These are phyloP conservation scores for Panaeolus cyanescens DNA, from an alignment of 768 basidiomycete genomes.

Conservation along the genomic window DNA sequence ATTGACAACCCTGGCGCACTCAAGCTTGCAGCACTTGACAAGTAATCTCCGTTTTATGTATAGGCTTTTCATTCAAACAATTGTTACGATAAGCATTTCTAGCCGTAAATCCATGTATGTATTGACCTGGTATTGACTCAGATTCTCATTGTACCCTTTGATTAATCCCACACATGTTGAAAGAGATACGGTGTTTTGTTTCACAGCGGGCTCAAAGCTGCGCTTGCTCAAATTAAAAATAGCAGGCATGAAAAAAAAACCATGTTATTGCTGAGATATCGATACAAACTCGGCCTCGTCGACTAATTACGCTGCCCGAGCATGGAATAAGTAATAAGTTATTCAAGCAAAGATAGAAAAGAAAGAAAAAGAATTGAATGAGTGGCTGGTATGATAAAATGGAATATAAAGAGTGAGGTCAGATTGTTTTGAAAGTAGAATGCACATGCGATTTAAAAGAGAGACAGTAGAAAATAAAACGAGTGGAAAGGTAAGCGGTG, in stretches of 20 bases:
- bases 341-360: too few species aligned
- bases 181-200: too few species aligned
- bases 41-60: slow-evolving; percentile 9
- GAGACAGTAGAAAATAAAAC: background rate
- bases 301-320: background rate
- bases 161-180: too few species aligned
- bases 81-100: too few species aligned
- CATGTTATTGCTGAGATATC: background rate
- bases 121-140: too few species aligned
- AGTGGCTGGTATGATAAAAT: background rate
- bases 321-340: background rate
- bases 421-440: background rate
- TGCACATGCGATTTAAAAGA: background rate
- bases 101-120: too few species aligned
- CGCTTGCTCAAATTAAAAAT: background rate
- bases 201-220: too few species aligned
- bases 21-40: slow-evolving; percentile 35
- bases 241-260: too few species aligned
- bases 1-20: slow-evolving; percentile 55
- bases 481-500: slow-evolving; percentile 1
- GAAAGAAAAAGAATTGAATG: background rate
- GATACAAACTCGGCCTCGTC: background rate
- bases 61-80: too few species aligned
- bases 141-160: too few species aligned
- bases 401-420: background rate